Base-by-base conservation (phyloP, 371 early-diverging fungal genomes). In the Choanephora cucurbitarum region DNA sequence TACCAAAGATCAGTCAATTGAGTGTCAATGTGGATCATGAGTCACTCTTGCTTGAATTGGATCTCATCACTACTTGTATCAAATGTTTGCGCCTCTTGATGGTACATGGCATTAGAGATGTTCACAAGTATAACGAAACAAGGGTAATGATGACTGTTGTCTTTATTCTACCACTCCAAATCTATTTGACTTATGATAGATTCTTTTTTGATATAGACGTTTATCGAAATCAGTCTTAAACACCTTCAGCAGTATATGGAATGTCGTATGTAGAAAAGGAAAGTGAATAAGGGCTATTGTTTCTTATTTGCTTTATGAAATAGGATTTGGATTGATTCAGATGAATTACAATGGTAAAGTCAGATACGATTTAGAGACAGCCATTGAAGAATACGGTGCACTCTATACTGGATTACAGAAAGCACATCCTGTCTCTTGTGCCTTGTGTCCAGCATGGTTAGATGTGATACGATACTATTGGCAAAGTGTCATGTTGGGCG, bases 401-500 rank as follows among this genome's bases (percentile, higher is more conserved):
- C 57, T 94, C 17, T 94, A 90, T 66, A 60, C 91, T 41, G 88
- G 87, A 49, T 60, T 91, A 23, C 89, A 87, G 68, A 83, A 83
- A 42, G 60, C 77, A 9, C 86, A 91, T 28, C 84, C 93, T 0
- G 79, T 91, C 4, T 82, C 85, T 15, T 92, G 90, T 52, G 81
- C 87, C 33, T 63, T 88, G 1, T 77, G 83, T 19, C 86, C 86
- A 6, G 80, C 82, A 5, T 81, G 86, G 51, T 66, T 86, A 4
- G 79, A 79, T 42, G 83, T 95, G 22, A 67, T 94, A 44, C 58
- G 67, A 17, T 92, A 85, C 73, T 96, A 94, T 69, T 93, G 94
- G 92, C 66, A 70, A 21, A 49, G 60, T 28, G 64, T 77, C 10
- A 55, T 64, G 32, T 39, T 58, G 5, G 66, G 67, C 54, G 71